Evolutionary conservation across 1,284 basidiomycete genomes (phyloP).

Genomic region (Irpex sp.): DNA sequence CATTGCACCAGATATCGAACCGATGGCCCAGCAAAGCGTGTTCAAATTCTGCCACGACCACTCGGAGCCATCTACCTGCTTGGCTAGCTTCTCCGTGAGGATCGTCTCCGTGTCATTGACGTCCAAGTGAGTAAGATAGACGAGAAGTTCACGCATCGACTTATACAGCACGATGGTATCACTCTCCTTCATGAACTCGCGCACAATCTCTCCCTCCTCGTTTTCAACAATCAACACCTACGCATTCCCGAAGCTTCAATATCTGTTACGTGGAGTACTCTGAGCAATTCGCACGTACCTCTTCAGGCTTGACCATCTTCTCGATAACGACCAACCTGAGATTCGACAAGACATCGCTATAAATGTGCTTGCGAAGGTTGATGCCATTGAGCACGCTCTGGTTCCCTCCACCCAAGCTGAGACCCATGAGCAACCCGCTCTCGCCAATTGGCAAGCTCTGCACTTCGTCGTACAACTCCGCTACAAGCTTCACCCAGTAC

Average conservation of each 20-base stretch:
- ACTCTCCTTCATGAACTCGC: conserved; percentile 99
- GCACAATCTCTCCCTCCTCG: conserved; percentile 98
- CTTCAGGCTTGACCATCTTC: conserved; percentile 99
- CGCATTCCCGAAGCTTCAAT: background rate
- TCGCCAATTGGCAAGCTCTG: conserved; percentile 91
- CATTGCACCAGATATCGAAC: conserved; percentile 99
- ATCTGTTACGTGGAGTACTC: background rate
- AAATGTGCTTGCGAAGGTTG: conserved; percentile 90
- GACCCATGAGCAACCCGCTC: conserved; percentile 89
- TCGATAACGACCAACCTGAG: conserved; percentile 96
- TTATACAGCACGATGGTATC: conserved; percentile 99
- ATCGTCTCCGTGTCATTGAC: conserved; percentile 96
- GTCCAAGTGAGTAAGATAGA: conserved; percentile 97
- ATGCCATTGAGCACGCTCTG: conserved; percentile 72
- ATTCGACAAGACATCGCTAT: conserved; percentile 93
- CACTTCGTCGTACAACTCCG: conserved; percentile 98
- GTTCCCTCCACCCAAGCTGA: conserved; percentile 77
- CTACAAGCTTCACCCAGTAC: conserved; percentile 98
- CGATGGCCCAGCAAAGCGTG: conserved; percentile 99
- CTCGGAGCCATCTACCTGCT: conserved; percentile 96
- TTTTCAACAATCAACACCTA: conserved; percentile 98
- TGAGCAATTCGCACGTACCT: conserved; percentile 51
- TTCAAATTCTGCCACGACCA: conserved; percentile 99
- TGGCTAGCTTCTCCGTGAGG: conserved; percentile 93
- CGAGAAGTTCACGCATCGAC: conserved; percentile 96